Percentiles rank a stretch among this genome's conserved stretches.
Evolutionary conservation across 768 basidiomycete genomes (phyloP).

Genomic region (Leccinum subgranulosum): DNA sequence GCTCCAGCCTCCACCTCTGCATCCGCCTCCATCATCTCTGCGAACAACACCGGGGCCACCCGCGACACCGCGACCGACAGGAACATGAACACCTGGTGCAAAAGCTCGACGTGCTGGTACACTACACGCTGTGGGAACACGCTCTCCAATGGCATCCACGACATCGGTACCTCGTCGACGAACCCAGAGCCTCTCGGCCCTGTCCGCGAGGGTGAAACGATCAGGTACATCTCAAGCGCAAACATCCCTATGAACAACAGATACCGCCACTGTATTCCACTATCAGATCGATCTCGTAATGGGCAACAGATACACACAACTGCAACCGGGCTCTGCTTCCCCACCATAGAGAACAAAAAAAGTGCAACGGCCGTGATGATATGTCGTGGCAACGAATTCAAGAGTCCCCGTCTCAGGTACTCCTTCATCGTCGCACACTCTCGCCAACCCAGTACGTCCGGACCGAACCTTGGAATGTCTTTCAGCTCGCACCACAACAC

Average conservation of each 20-base stretch:
- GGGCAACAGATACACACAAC: slow-evolving; percentile 50
- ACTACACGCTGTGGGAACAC: slow-evolving; percentile 64
- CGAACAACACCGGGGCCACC: slow-evolving; percentile 66
- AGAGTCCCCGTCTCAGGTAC: slow-evolving; percentile 63
- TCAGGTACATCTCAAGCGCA: slow-evolving; percentile 60
- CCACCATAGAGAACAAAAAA: slow-evolving; percentile 60
- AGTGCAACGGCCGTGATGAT: slow-evolving; percentile 56
- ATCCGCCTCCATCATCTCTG: slow-evolving; percentile 31
- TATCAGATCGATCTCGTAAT: slow-evolving; percentile 10
- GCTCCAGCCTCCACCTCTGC: slow-evolving; percentile 20
- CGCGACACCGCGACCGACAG: slow-evolving; percentile 68
- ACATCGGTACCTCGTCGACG: slow-evolving; percentile 12
- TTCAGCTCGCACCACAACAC: background rate
- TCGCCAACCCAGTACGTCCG: slow-evolving; percentile 65
- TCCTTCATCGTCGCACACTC: slow-evolving; percentile 67
- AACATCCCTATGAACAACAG: slow-evolving; percentile 62
- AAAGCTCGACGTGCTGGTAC: slow-evolving; percentile 73
- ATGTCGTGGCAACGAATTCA: slow-evolving; percentile 64
- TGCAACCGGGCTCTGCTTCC: slow-evolving; percentile 54
- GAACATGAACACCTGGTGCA: slow-evolving; percentile 77
- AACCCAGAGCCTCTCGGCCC: slow-evolving; percentile 16
- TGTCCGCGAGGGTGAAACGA: slow-evolving; percentile 46
- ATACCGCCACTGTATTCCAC: slow-evolving; percentile 67
- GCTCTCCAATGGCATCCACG: slow-evolving; percentile 32
- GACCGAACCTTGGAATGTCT: slow-evolving; percentile 59